phyloP scores from a whole-genome alignment of 1,139 yeast genomes.

The Yamadazyma dendronema region DNA sequence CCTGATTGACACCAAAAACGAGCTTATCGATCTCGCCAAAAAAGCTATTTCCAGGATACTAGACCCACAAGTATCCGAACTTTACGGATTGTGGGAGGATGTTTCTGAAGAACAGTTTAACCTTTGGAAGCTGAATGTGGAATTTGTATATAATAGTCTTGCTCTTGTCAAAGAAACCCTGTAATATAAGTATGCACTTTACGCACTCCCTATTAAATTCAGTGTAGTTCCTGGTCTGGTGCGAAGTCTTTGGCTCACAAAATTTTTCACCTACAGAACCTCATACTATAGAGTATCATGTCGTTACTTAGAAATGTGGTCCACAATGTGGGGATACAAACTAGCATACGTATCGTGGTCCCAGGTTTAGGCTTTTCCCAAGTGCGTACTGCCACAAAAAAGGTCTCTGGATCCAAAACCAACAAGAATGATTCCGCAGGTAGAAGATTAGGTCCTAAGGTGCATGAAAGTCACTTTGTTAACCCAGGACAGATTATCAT shows the following conservation, averaged over 20 bases:
- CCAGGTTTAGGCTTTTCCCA: constrained; percentile 5
- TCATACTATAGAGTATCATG: constrained; percentile 1
- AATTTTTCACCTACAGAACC: constrained; percentile 6
- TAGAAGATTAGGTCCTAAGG: constrained; percentile 89
- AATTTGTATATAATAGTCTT: constrained; percentile 1
- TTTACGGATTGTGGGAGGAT: constrained; percentile 1
- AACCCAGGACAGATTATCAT: constrained; percentile 85
- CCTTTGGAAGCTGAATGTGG: neutral
- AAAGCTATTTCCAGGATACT: constrained; percentile 3
- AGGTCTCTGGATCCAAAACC: constrained; percentile 91
- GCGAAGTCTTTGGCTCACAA: constrained; percentile 3
- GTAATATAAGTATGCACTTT: neutral
- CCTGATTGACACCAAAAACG: constrained; percentile 1
- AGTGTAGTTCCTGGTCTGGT: neutral
- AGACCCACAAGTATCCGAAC: constrained; percentile 1
- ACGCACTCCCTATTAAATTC: neutral
- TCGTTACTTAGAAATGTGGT: constrained; percentile 6
- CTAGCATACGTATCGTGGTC: neutral
- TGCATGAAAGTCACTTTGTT: constrained; percentile 65
- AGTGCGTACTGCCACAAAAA: constrained; percentile 88
- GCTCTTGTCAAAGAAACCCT: neutral
- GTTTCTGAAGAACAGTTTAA: neutral
- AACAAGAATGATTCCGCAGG: constrained; percentile 95
- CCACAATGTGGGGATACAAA: neutral
- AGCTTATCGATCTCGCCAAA: neutral